Evolutionary conservation across 2,329 filamentous ascomycete species (phyloP).

Genomic region (Botrytis galanthina): DNA sequence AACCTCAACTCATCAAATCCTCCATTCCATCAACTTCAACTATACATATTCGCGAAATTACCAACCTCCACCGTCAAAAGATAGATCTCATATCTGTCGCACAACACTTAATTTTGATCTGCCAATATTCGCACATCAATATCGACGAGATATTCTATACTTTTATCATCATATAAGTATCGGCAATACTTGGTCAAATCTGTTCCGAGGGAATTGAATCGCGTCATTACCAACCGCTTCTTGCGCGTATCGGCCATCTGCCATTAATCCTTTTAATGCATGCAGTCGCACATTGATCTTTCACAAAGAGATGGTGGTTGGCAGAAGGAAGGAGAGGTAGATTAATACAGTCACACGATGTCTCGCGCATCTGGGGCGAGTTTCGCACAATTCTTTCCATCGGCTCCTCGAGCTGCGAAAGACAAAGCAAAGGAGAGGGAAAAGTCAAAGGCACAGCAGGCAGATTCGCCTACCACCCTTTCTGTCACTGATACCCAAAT

Average conservation of each 20-base stretch:
- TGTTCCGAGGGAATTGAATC: slow-evolving; percentile 21
- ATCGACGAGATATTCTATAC: slow-evolving; percentile 16
- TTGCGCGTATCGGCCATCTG: slow-evolving; percentile 31
- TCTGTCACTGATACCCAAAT: slow-evolving; percentile 40
- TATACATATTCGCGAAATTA: slow-evolving; percentile 14
- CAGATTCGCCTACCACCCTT: slow-evolving; percentile 36
- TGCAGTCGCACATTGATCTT: slow-evolving; percentile 31
- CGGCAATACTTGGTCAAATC: slow-evolving; percentile 8
- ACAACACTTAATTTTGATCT: slow-evolving; percentile 8
- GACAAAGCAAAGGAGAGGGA: slow-evolving; percentile 60
- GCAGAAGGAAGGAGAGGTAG: slow-evolving; percentile 37
- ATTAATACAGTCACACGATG: slow-evolving; percentile 54
- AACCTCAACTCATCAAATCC: slow-evolving; percentile 12
- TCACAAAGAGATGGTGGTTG: slow-evolving; percentile 37
- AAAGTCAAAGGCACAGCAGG: slow-evolving; percentile 49
- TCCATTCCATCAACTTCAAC: slow-evolving; percentile 18
- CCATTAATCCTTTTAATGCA: slow-evolving; percentile 30
- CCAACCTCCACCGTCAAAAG: slow-evolving; percentile 18
- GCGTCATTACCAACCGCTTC: slow-evolving; percentile 24
- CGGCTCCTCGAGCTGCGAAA: slow-evolving; percentile 59
- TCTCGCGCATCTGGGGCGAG: slow-evolving; percentile 74
- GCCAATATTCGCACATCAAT: slow-evolving; percentile 18
- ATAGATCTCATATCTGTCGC: slow-evolving; percentile 3
- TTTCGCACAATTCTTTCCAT: slow-evolving; percentile 84
- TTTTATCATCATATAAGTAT: slow-evolving; percentile 11